These are phyloP conservation scores for Colletotrichum orchidophilum DNA, from an alignment of 2,329 filamentous ascomycete species.

Conservation along the genomic window DNA sequence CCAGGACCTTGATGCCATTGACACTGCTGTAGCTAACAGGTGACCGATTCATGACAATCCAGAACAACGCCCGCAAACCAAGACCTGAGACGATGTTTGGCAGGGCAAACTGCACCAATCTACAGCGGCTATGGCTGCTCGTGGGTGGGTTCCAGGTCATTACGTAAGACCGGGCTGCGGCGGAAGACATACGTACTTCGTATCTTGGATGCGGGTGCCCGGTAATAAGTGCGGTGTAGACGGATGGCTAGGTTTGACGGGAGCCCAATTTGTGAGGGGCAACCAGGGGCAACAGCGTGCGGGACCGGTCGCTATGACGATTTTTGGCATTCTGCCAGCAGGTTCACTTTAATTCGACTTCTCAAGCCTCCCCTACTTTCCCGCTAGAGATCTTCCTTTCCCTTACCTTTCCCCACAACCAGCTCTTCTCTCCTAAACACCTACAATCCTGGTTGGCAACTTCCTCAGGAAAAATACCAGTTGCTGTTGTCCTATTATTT, in stretches of 20 bases:
- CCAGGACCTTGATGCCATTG: not conserved
- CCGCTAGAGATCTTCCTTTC: constrained; percentile 24
- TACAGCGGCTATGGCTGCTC: constrained; percentile 10
- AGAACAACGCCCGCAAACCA: not conserved
- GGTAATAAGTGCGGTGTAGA: constrained; percentile 32
- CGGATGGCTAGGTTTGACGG: not conserved
- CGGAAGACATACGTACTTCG: constrained; percentile 20
- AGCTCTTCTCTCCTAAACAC: constrained; percentile 24
- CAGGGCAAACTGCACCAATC: constrained; percentile 14
- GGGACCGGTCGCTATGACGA: constrained; percentile 34
- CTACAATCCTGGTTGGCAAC: constrained; percentile 19
- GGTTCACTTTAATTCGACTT: constrained; percentile 31
- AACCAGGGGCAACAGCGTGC: constrained; percentile 20
- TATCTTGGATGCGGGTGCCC: constrained; percentile 18
- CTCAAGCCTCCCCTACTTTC: constrained; percentile 25
- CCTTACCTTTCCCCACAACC: constrained; percentile 30
- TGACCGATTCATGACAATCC: not conserved
- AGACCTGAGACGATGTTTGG: not conserved
- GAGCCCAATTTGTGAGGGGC: constrained; percentile 28
- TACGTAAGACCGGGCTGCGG: constrained; percentile 18
- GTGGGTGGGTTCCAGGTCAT: not conserved
- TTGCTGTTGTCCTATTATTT: not conserved
- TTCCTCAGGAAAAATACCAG: constrained; percentile 19
- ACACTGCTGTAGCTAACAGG: not conserved
- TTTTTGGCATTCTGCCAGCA: constrained; percentile 30